These are phyloP conservation scores for Diaporthe velutina DNA, from an alignment of 2,329 filamentous ascomycete genomes.

Conservation along the genomic window DNA sequence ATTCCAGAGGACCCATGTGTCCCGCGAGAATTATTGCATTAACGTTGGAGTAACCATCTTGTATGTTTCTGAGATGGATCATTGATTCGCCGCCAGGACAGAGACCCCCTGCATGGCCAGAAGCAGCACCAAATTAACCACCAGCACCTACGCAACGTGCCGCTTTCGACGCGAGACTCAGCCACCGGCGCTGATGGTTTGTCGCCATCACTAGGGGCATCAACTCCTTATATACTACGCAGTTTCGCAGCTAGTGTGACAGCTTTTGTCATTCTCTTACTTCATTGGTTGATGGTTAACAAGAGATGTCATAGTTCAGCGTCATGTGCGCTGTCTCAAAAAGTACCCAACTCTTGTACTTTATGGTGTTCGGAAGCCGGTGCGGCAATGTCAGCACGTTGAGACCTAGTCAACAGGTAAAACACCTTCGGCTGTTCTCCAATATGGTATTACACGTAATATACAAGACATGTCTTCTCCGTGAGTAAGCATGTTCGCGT, in stretches of 20 bases:
- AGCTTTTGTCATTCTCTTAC: neutral
- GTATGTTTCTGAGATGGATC: neutral
- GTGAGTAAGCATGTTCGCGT: neutral
- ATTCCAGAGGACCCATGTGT: neutral
- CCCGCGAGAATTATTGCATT: neutral
- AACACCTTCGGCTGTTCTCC: neutral
- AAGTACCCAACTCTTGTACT: neutral
- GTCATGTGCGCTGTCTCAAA: neutral
- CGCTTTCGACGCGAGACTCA: neutral
- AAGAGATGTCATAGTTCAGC: neutral
- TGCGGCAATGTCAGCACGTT: neutral
- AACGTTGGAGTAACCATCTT: neutral
- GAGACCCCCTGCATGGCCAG: neutral
- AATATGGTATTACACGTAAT: no score
- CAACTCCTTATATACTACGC: neutral
- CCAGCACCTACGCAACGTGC: neutral
- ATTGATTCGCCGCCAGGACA: neutral
- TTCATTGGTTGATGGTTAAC: neutral
- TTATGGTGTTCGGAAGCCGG: neutral
- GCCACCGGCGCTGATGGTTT: neutral
- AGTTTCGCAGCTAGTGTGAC: no score
- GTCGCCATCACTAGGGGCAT: neutral
- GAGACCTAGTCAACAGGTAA: neutral
- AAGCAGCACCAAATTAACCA: neutral
- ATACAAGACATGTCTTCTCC: neutral